These are phyloP conservation scores for Vicia faba DNA, from an alignment of 306 rosid genomes.

Conservation along the genomic window DNA sequence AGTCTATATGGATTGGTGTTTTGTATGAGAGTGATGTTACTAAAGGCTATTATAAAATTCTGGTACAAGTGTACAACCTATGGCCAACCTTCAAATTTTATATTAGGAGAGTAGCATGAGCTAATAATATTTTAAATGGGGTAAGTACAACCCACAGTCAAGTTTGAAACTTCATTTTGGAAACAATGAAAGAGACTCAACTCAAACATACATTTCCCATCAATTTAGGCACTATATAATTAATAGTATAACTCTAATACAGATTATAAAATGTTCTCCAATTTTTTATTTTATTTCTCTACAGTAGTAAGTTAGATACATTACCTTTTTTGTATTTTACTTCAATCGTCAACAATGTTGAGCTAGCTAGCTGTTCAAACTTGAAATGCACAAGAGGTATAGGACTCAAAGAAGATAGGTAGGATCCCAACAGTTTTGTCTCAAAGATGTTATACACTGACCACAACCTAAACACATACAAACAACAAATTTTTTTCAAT, in stretches of 20 bases:
- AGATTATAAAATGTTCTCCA: not conserved
- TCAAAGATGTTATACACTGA: too few relatives aligned
- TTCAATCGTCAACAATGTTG: constrained; percentile 5
- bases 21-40: too few relatives aligned
- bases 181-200: constrained; percentile 8
- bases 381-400: not conserved
- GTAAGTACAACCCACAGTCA: constrained; percentile 10
- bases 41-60: not conserved
- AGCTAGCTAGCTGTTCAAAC: not conserved
- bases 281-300: not conserved
- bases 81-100: not conserved
- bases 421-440: too few relatives aligned
- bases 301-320: constrained; percentile 3
- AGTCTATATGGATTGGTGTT: too few relatives aligned
- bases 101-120: constrained; percentile 20
- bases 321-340: not conserved
- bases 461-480: too few relatives aligned
- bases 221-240: not conserved
- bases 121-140: not conserved
- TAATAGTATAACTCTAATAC: not conserved
- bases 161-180: constrained; percentile 2
- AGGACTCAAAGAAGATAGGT: not conserved
- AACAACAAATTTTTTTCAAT: too few relatives aligned
- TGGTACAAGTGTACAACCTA: not conserved
- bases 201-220: not conserved